Evolutionary conservation across 768 basidiomycete genomes (phyloP).

Genomic region (Calocybe cyanea): DNA sequence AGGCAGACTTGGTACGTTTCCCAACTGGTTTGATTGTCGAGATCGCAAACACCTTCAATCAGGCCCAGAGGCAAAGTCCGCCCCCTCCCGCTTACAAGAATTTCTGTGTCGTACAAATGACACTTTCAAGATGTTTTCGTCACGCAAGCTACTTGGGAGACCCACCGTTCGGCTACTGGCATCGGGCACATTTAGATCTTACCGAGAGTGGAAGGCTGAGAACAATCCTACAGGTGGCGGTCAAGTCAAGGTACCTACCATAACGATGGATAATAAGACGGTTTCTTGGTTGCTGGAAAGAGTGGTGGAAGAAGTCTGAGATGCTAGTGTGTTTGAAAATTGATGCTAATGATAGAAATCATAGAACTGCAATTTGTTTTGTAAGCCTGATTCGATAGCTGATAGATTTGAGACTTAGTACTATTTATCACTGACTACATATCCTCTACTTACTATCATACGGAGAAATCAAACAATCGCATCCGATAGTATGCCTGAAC

Average conservation of each 20-base stretch:
- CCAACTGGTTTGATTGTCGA: not conserved
- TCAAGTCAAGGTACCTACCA: constrained; percentile 12
- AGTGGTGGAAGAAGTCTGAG: constrained; percentile 9
- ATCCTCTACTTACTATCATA: too few species aligned
- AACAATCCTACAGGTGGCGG: constrained; percentile 4
- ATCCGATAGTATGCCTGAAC: constrained; percentile 15
- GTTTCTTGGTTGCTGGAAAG: constrained; percentile 9
- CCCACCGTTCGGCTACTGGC: constrained; percentile 12
- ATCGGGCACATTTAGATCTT: constrained; percentile 12
- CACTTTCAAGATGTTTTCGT: constrained; percentile 2
- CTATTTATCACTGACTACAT: too few species aligned
- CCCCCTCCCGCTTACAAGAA: constrained; percentile 2
- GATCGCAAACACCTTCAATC: not conserved
- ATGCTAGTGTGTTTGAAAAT: too few species aligned
- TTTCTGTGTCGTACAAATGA: constrained; percentile 3
- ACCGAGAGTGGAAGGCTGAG: constrained; percentile 13
- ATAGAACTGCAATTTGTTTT: constrained; percentile 22
- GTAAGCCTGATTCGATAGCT: too few species aligned
- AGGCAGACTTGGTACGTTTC: constrained; percentile 1
- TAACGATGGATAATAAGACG: constrained; percentile 3
- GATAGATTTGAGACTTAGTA: too few species aligned
- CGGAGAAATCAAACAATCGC: constrained; percentile 20
- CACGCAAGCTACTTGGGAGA: not conserved
- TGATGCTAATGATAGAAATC: not conserved
- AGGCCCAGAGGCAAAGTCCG: constrained; percentile 5